Base-by-base conservation (phyloP, 371 early-diverging fungal genomes). In the Lichtheimia corymbifera region DNA sequence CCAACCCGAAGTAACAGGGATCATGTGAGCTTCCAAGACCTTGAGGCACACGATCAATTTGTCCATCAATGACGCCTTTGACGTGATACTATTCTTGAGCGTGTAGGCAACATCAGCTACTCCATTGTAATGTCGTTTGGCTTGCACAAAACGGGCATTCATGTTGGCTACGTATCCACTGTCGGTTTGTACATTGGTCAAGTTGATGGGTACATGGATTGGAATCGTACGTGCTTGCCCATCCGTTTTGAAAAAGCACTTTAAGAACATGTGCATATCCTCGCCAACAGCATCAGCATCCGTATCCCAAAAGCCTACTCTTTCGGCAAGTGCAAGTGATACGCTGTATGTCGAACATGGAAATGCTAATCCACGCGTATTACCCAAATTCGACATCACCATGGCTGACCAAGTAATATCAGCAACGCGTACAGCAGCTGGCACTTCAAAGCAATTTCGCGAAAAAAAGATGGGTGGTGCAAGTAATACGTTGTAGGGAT, bases 241-340 rank as follows among this genome's bases (percentile, higher is more conserved):
- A 61, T 82, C 78, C 47, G 91, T 89, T 62, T 83, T 80, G 70
- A 88, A 90, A 70, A 88, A 92, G 65, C 88, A 89, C 72, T 91
- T 91, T 20, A 92, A 77, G 80, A 84, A 86, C 92, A 92, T 92
- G 72, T 92, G 93, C 86, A 92, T 83, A 68, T 92, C 93, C 65
- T 92, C 93, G 45, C 91, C 93, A 41, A 91, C 86, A 18, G 90
- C 87, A 73, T 91, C 90, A 7, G 89, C 84, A 61, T 86, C 86
- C 4, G 85, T 82, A 66, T 92, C 93, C 93, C 93, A 92, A 57
- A 84, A 91, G 40, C 84, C 84, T 18, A 92, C 89, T 42, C 85
- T 64, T 25, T 84, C 76, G 7, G 87, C 88, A 50, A 92, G 80
- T 44, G 83, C 80, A 80, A 91, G 84, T 18, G 85, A 80, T 49